phyloP scores from a whole-genome alignment of 306 rosid species.

The Lathyrus tuberosus region DNA sequence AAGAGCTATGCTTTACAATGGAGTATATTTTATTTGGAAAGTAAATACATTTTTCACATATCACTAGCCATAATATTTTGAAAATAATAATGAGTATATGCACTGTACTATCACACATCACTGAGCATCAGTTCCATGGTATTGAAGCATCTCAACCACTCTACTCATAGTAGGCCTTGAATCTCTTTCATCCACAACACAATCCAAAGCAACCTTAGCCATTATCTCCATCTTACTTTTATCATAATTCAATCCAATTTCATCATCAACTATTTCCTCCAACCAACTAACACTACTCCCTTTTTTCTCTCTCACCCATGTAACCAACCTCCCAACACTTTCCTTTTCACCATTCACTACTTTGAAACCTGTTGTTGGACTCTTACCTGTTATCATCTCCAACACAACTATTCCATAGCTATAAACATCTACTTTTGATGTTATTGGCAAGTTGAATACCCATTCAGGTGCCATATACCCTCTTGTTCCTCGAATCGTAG shows the following conservation, averaged over 20 bases:
- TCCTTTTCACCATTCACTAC: conserved; percentile 16
- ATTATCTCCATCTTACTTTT: conserved; percentile 41
- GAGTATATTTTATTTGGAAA: too few relatives aligned
- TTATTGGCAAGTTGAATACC: conserved; percentile 34
- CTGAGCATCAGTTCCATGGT: conserved; percentile 6
- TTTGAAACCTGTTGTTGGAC: conserved; percentile 17
- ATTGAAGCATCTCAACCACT: conserved; percentile 51
- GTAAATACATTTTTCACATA: too few relatives aligned
- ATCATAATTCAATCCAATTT: conserved; percentile 36
- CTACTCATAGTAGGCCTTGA: conserved; percentile 57
- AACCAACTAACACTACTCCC: conserved; percentile 21
- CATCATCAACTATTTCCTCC: conserved; percentile 45
- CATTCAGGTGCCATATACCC: conserved; percentile 45
- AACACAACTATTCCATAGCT: conserved; percentile 42
- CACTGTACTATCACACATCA: neutral
- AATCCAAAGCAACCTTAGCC: conserved; percentile 45
- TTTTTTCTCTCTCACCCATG: conserved; percentile 50
- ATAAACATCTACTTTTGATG: conserved; percentile 43
- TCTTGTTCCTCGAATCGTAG: conserved; percentile 40
- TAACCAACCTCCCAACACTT: conserved; percentile 14
- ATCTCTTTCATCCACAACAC: conserved; percentile 51
- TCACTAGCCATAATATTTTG: too few relatives aligned
- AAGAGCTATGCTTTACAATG: too few relatives aligned
- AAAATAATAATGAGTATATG: too few relatives aligned
- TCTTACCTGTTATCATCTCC: conserved; percentile 35